Conservation (phyloP, 2,329 filamentous ascomycete species). For the Sporothrix variecibatus region DNA sequence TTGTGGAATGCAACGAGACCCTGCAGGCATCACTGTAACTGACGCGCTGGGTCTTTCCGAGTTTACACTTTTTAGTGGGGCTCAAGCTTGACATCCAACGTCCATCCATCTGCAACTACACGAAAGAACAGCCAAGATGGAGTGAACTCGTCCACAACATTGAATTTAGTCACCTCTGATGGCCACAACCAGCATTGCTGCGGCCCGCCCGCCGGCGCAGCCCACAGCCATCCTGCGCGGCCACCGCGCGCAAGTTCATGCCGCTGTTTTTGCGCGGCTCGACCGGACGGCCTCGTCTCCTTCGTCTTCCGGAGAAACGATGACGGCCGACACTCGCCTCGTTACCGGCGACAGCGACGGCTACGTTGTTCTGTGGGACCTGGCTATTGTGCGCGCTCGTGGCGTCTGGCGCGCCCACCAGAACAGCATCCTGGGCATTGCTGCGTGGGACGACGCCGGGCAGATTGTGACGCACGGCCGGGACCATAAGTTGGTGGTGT, state of each 20-base stretch:
- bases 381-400: conserved; percentile 75
- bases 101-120: neutral
- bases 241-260: conserved; percentile 70
- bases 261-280: conserved; percentile 28
- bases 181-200: conserved; percentile 13
- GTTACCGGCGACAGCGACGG: conserved; percentile 34
- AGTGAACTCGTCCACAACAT: neutral
- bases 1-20: neutral
- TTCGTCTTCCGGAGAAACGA: neutral
- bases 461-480: conserved; percentile 81
- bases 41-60: neutral
- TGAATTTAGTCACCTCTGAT: neutral
- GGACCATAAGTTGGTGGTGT: conserved; percentile 83
- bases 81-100: neutral
- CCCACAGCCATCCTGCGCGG: conserved; percentile 75
- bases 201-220: conserved; percentile 38
- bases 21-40: neutral
- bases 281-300: neutral
- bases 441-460: conserved; percentile 65
- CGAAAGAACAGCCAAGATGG: neutral
- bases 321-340: conserved; percentile 18
- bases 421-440: conserved; percentile 73
- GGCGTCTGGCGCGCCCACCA: conserved; percentile 87
- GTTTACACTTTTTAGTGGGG: neutral
- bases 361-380: conserved; percentile 75